A percentile compares a stretch with the other conserved stretches of the same genome.
These are phyloP conservation scores for Copromyces sp. DNA, from an alignment of 495 filamentous ascomycete genomes.

Conservation along the genomic window DNA sequence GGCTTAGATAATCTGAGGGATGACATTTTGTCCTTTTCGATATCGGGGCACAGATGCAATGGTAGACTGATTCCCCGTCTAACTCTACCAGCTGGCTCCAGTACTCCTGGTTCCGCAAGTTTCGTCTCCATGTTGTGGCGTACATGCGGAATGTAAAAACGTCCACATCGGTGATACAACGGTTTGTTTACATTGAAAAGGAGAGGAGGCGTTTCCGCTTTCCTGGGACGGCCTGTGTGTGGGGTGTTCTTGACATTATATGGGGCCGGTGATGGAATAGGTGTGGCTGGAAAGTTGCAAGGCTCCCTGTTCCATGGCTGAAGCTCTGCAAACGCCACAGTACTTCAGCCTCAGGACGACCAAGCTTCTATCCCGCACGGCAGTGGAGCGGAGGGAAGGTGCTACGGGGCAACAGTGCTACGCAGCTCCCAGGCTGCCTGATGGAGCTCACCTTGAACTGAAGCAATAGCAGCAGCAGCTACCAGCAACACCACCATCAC, in stretches of 20 bases:
- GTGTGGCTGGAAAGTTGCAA: not conserved
- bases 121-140: not conserved
- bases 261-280: not conserved
- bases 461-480: slow-evolving; percentile 1
- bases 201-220: not conserved
- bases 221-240: not conserved
- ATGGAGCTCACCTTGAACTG: not conserved
- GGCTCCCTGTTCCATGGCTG: not conserved
- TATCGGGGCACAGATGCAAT: not conserved
- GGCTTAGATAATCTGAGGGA: not conserved
- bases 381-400: not conserved
- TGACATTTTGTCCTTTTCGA: not conserved
- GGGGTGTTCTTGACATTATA: not conserved
- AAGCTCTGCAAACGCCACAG: not conserved
- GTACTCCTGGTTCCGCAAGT: not conserved
- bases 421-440: slow-evolving; percentile 7
- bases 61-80: not conserved
- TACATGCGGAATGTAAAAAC: not conserved
- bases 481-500: slow-evolving; percentile 1
- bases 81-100: not conserved
- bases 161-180: not conserved
- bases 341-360: not conserved
- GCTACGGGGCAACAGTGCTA: not conserved
- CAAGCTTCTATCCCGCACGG: not conserved
- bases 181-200: not conserved